Evolutionary conservation across 2,329 filamentous ascomycete genomes (phyloP).

Genomic region (Colletotrichum acutatum): DNA sequence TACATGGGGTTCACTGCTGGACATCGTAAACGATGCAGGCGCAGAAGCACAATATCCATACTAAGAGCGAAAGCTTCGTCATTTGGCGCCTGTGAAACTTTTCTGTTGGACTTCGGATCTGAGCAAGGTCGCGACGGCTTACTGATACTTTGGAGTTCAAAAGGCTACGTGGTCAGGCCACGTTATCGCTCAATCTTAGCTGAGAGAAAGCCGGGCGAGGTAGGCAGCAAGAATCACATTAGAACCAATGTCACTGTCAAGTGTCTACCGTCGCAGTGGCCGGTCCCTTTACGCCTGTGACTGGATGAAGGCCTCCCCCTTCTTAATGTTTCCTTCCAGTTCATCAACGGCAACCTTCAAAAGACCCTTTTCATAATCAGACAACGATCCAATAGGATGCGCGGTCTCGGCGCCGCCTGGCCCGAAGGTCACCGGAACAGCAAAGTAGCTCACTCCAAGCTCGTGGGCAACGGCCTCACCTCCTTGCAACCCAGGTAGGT

Average conservation of each 20-base stretch:
- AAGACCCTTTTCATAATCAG: not conserved
- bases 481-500: constrained; percentile 79
- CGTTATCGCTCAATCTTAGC: not conserved
- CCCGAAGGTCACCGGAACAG: constrained; percentile 16
- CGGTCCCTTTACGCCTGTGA: not conserved
- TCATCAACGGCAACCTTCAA: constrained; percentile 5
- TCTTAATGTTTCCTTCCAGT: constrained; percentile 6
- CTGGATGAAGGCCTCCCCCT: not conserved
- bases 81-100: not conserved
- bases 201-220: not conserved
- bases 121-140: too few relatives aligned
- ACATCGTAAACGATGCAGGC: constrained; percentile 19
- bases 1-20: constrained; percentile 25
- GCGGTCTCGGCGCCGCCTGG: not conserved
- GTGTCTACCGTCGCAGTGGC: not conserved
- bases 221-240: not conserved
- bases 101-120: not conserved
- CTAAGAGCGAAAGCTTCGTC: not conserved
- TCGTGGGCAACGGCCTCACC: constrained; percentile 67
- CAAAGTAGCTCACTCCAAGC: constrained; percentile 70
- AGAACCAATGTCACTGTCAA: not conserved
- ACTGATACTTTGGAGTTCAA: too few relatives aligned
- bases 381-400: not conserved
- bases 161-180: too few relatives aligned
- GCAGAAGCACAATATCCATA: not conserved